phyloP scores from a whole-genome alignment of 2,329 filamentous ascomycete genomes.

The Clonostachys byssicola region DNA sequence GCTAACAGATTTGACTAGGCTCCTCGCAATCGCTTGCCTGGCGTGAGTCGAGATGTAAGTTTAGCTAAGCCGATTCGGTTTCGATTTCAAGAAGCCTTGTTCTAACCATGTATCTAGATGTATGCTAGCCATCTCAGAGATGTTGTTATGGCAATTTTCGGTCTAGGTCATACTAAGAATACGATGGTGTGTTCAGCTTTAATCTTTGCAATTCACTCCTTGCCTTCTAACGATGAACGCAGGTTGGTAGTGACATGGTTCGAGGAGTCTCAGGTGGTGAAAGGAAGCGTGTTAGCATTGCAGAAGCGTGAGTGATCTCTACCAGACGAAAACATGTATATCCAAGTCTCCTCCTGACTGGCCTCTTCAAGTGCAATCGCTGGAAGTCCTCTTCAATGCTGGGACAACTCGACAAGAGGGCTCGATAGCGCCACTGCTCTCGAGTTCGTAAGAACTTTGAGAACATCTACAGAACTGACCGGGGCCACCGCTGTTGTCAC shows the following conservation, averaged over 20 bases:
- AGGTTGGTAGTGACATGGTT: slow-evolving; percentile 48
- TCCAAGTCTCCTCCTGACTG: too few species aligned
- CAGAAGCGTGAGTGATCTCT: slow-evolving; percentile 16
- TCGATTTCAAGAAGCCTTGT: too few species aligned
- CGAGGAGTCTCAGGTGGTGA: slow-evolving; percentile 49
- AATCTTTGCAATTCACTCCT: too few species aligned
- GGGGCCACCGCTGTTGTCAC: slow-evolving; percentile 41
- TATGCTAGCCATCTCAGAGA: slow-evolving; percentile 46
- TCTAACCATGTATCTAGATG: background rate
- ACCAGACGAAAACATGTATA: background rate
- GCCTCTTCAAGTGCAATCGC: too few species aligned
- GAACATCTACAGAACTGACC: slow-evolving; percentile 40
- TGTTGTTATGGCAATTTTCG: slow-evolving; percentile 49
- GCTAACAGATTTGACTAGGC: slow-evolving; percentile 7
- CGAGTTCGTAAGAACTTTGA: slow-evolving; percentile 47
- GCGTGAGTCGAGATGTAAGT: too few species aligned
- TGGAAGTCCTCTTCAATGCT: slow-evolving; percentile 13
- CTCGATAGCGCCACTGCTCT: slow-evolving; percentile 48
- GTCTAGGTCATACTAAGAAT: slow-evolving; percentile 48
- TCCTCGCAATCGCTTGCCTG: too few species aligned
- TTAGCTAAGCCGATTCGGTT: too few species aligned
- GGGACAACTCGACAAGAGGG: slow-evolving; percentile 45
- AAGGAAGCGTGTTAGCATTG: slow-evolving; percentile 27
- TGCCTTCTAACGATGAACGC: background rate
- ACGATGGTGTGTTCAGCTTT: slow-evolving; percentile 15